A percentile compares a stretch with the other conserved stretches of the same genome.
Evolutionary conservation across 1,284 basidiomycete genomes (phyloP).

Genomic region (Leccinum glutinopallens): DNA sequence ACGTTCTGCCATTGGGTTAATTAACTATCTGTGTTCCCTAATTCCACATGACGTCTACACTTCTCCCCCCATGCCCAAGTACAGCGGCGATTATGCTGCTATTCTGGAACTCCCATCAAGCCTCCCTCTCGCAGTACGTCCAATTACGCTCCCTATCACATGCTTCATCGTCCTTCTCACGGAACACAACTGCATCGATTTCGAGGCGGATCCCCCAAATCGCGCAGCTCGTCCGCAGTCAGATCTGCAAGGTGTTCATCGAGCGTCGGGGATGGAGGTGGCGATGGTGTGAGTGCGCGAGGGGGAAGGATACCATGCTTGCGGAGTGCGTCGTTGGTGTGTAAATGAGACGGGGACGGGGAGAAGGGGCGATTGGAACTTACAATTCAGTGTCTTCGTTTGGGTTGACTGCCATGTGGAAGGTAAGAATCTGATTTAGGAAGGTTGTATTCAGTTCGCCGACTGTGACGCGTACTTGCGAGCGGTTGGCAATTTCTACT

Average conservation of each 20-base stretch:
- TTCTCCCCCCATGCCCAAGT: constrained; percentile 57
- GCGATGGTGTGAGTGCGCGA: constrained; percentile 71
- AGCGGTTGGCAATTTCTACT: constrained; percentile 15
- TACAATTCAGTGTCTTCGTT: constrained; percentile 95
- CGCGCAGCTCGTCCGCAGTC: constrained; percentile 65
- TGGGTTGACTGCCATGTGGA: constrained; percentile 66
- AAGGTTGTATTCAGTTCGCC: constrained; percentile 33
- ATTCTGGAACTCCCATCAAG: constrained; percentile 66
- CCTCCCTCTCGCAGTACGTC: constrained; percentile 55
- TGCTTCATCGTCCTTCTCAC: constrained; percentile 67
- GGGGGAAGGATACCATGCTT: constrained; percentile 90
- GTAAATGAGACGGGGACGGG: constrained; percentile 5
- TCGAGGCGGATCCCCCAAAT: constrained; percentile 41
- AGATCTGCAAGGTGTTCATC: constrained; percentile 66
- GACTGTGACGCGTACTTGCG: constrained; percentile 31
- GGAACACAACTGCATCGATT: constrained; percentile 49
- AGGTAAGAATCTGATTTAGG: constrained; percentile 28
- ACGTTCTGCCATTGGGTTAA: constrained; percentile 67
- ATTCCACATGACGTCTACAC: constrained; percentile 76
- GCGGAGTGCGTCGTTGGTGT: constrained; percentile 89
- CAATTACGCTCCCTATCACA: constrained; percentile 43
- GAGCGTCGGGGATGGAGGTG: constrained; percentile 66
- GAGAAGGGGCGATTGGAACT: constrained; percentile 33
- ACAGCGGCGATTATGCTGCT: constrained; percentile 57
- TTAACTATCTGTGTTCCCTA: constrained; percentile 73